Percentiles rank a stretch among this genome's conserved stretches.
Conservation (phyloP, 305 asterid genomes). For the Fraxinus baroniana region DNA sequence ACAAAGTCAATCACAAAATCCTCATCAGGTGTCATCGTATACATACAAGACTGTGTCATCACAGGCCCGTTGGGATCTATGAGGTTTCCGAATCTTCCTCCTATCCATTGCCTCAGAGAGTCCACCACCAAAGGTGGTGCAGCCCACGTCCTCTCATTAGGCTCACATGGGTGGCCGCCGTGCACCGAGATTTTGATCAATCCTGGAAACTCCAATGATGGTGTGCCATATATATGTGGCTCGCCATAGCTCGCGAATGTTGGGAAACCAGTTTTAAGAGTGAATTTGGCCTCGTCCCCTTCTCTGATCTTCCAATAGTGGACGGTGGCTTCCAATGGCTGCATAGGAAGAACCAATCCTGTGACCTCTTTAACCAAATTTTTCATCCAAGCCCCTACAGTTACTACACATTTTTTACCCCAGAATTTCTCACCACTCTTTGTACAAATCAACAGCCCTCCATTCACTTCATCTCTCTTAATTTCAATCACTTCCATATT, state of each 20-base stretch:
- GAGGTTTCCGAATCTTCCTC: constrained; percentile 42
- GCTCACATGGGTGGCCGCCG: constrained; percentile 27
- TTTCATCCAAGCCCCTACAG: constrained; percentile 77
- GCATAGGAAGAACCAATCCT: constrained; percentile 55
- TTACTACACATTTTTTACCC: constrained; percentile 63
- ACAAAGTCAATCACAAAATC: constrained; percentile 82
- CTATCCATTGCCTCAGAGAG: constrained; percentile 47
- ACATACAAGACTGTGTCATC: constrained; percentile 73
- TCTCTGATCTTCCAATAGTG: constrained; percentile 69
- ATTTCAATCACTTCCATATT: constrained; percentile 18
- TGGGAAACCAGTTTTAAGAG: constrained; percentile 42
- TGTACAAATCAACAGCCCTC: constrained; percentile 39
- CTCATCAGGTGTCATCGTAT: constrained; percentile 90
- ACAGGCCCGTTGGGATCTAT: constrained; percentile 52
- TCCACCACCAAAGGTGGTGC: not conserved
- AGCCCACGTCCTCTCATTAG: not conserved
- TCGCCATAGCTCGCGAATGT: not conserved
- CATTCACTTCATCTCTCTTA: constrained; percentile 23
- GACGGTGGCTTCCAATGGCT: constrained; percentile 68
- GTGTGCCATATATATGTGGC: constrained; percentile 64
- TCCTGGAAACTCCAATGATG: constrained; percentile 81
- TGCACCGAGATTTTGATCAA: constrained; percentile 62
- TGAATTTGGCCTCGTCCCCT: constrained; percentile 65
- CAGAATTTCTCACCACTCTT: constrained; percentile 27
- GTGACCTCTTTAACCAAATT: constrained; percentile 42